Conservation (phyloP, 192 early-diverging fungal species). For the Lunasporangiospora selenospora region DNA sequence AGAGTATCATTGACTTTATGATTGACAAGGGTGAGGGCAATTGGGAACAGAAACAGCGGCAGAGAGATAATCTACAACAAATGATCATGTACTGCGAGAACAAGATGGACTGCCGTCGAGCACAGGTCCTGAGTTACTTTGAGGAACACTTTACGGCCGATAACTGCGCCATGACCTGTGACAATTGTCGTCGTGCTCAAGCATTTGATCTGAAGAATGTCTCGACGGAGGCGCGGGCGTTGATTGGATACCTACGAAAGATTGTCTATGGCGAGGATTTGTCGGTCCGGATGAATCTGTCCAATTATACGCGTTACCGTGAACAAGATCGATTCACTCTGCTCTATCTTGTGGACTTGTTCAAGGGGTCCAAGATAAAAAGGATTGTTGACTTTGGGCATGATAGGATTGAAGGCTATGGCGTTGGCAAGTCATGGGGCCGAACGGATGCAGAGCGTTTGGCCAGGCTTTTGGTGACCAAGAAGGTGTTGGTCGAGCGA, state of each 20-base stretch:
- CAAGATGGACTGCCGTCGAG: conserved; percentile 83
- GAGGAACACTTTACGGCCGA: conserved; percentile 77
- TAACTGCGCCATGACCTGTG: conserved; percentile 81
- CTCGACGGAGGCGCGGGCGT: conserved; percentile 33
- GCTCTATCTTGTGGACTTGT: conserved; percentile 74
- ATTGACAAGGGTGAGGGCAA: conserved; percentile 87
- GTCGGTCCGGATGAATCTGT: conserved; percentile 22
- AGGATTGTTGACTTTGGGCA: conserved; percentile 60
- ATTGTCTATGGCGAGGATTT: conserved; percentile 32
- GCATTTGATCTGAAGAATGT: conserved; percentile 40
- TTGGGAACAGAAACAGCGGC: conserved; percentile 81
- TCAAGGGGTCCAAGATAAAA: conserved; percentile 69
- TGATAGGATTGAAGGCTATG: conserved; percentile 58
- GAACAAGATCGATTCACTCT: conserved; percentile 56
- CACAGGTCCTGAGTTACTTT: conserved; percentile 91
- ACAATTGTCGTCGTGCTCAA: conserved; percentile 72
- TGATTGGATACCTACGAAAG: conserved; percentile 23
- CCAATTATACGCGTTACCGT: conserved; percentile 13
- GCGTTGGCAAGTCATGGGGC: conserved; percentile 58
- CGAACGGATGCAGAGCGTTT: conserved; percentile 74
- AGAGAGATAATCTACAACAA: conserved; percentile 65
- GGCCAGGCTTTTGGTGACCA: conserved; percentile 68
- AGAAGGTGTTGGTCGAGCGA: conserved; percentile 70
- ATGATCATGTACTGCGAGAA: conserved; percentile 90
- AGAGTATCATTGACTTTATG: conserved; percentile 72